These are phyloP conservation scores for Pseudogymnoascus sp. DNA, from an alignment of 2,329 filamentous ascomycete genomes.

Conservation along the genomic window DNA sequence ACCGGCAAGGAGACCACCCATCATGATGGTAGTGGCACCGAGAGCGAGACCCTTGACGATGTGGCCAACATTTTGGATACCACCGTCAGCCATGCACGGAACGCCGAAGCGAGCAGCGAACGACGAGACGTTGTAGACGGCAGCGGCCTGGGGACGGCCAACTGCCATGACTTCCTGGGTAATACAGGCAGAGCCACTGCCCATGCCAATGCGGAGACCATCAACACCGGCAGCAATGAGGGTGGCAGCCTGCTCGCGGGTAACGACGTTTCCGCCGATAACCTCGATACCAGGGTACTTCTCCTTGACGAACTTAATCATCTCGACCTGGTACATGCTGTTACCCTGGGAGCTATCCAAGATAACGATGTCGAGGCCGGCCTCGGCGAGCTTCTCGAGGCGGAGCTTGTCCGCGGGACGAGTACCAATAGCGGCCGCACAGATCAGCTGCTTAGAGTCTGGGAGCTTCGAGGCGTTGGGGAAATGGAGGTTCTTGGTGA, in stretches of 20 bases:
- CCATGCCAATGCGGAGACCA: slow-evolving; percentile 97
- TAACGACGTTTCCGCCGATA: slow-evolving; percentile 97
- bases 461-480: slow-evolving; percentile 93
- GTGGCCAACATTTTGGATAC: slow-evolving; percentile 97
- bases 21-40: slow-evolving; percentile 95
- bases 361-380: slow-evolving; percentile 89
- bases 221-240: slow-evolving; percentile 92
- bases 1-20: slow-evolving; percentile 94
- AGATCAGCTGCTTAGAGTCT: slow-evolving; percentile 94
- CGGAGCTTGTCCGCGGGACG: slow-evolving; percentile 86
- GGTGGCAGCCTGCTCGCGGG: slow-evolving; percentile 85
- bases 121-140: slow-evolving; percentile 80
- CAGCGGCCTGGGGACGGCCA: slow-evolving; percentile 87
- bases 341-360: slow-evolving; percentile 97
- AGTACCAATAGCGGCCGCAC: slow-evolving; percentile 91
- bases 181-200: slow-evolving; percentile 94
- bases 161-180: slow-evolving; percentile 99
- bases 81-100: slow-evolving; percentile 95
- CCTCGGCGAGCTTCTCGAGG: slow-evolving; percentile 81
- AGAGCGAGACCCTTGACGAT: slow-evolving; percentile 97
- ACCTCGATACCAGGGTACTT: slow-evolving; percentile 83
- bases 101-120: slow-evolving; percentile 93
- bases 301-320: slow-evolving; percentile 93
- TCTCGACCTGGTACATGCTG: slow-evolving; percentile 96
- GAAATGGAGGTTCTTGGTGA: slow-evolving; percentile 98